Evolutionary conservation across 2,329 filamentous ascomycete species (phyloP).

Genomic region (Geoglossum cookeanum): DNA sequence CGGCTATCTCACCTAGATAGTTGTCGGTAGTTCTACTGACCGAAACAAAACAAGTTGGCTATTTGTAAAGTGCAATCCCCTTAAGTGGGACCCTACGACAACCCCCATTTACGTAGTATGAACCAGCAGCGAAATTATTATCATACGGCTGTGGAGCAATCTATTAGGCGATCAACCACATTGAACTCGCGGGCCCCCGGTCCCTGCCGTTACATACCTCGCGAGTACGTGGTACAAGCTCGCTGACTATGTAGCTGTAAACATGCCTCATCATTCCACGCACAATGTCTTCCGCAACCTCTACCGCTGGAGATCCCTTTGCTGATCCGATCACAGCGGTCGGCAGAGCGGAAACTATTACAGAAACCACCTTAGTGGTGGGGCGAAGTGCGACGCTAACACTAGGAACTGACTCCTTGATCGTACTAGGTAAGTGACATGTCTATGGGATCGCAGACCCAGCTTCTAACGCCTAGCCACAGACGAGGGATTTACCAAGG

Average conservation of each 20-base stretch:
- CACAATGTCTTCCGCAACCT: conserved; percentile 10
- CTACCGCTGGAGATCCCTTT: conserved; percentile 18
- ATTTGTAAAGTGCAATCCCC: too few relatives aligned
- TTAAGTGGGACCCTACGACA: too few relatives aligned
- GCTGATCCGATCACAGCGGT: conserved; percentile 17
- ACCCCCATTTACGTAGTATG: too few relatives aligned
- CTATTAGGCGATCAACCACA: too few relatives aligned
- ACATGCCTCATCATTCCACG: not conserved
- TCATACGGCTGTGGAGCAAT: too few relatives aligned
- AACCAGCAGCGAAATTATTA: too few relatives aligned
- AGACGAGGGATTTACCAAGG: conserved; percentile 35
- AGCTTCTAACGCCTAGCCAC: conserved; percentile 3
- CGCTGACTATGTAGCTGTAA: not conserved
- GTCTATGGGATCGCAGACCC: not conserved
- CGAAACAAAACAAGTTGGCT: too few relatives aligned
- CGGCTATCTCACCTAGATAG: not conserved
- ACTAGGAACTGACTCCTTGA: conserved; percentile 38
- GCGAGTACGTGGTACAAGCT: not conserved
- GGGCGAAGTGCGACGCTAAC: conserved; percentile 40
- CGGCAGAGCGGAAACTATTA: conserved; percentile 17
- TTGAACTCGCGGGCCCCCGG: too few relatives aligned
- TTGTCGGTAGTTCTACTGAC: too few relatives aligned
- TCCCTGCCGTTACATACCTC: too few relatives aligned
- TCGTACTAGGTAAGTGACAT: conserved; percentile 31
- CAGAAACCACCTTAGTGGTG: conserved; percentile 30